Evolutionary conservation across 257 asterid species (phyloP), one percentile per base, ranked within the genome.

Genomic region (Paraleonurus japonicus): DNA sequence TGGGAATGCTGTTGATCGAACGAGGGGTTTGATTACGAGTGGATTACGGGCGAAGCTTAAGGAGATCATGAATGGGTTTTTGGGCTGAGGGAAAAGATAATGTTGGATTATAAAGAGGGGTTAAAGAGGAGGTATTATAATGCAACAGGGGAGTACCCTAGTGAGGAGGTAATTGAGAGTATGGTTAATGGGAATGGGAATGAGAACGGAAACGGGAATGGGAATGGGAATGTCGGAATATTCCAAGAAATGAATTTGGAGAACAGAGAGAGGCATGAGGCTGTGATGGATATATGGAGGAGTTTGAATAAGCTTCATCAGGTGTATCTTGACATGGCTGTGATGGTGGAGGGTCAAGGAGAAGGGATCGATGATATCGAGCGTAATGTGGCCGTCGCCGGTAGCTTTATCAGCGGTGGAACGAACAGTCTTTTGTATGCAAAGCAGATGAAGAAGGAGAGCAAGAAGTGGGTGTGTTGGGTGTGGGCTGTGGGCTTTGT

Each of bases 271-370:
- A 90, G 88, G 73, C 95, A 90, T 51, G 90, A 89, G 59, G 92
- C 87, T 41, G 95, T 87, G 55, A 88, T 90, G 92, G 98, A 93
- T 30, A 86, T 90, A 2, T 88, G 90, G 81, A 85, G 84, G 83
- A 93, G 97, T 76, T 74, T 93, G 88, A 88, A 86, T 24, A 90
- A 84, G 82, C 98, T 90, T 70, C 97, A 90, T 82, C 96, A 89
- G 76, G 86, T 89, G 68, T 93, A 88, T 81, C 95, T 93, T 39
- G 96, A 93, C 65, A 86, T 93, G 92, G 95, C 90, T 51, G 95
- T 86, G 28, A 55, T 93, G 80, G 96, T 90, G 68, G 98, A 87
- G 79, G 66, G 88, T 53, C 97, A 93, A 60, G 96, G 92, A 1
- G 90, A 87, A 41, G 76, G 76, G 84, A 73, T 87, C 26, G 87